Evolutionary conservation across 106 monocot genomes (phyloP), one percentile per base, ranked within the genome.

Genomic region (Hemerocallis citrina): DNA sequence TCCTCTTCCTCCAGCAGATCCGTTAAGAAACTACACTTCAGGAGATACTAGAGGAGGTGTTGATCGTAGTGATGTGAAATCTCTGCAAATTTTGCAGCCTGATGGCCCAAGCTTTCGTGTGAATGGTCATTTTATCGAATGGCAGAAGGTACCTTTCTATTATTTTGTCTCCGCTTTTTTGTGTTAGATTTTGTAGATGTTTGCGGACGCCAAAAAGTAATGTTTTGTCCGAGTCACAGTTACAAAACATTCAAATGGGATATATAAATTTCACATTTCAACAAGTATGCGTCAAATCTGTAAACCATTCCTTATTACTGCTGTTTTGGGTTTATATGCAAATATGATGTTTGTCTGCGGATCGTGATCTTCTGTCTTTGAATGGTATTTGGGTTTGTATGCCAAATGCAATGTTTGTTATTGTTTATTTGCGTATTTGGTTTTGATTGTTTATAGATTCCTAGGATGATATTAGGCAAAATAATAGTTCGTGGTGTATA

Each of bases 101-200:
- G 96, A 98, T 52, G 91, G 96, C n/a, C 91, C 96, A 34, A 98
- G 96, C 69, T 98, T 98, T 65, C 84, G 87, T 43, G 72, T 98
- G 56, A 85, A 82, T 73, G 91, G 96, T 21, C 52, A 88, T 78
- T 98, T 79, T 66, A 69, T 98, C 11, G 81, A 98, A 51, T 98
- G 96, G 96, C 96, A 98, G 59, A 98, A 91, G 96, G 96, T 96
- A 75, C 2, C n/a, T n/a, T n/a, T n/a, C n/a, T n/a, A n/a, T n/a
- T 37, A n/a, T 40, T 34, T n/a, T 34, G 29, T 34, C n/a, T 43
- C n/a, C 2, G 12, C 29, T n/a, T 25, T 55, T 16, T 8, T 6
- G 27, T 9, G 2, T 41, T 44, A 17, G 21, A 11, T n/a, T 30
- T 40, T 47, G 31, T 48, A 63, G 6, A 32, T 21, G 45, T 7